Percentiles rank a stretch among this genome's conserved stretches.
phyloP scores from a whole-genome alignment of 352 stramenopile species.

The Stephanocyclus meneghinianus region DNA sequence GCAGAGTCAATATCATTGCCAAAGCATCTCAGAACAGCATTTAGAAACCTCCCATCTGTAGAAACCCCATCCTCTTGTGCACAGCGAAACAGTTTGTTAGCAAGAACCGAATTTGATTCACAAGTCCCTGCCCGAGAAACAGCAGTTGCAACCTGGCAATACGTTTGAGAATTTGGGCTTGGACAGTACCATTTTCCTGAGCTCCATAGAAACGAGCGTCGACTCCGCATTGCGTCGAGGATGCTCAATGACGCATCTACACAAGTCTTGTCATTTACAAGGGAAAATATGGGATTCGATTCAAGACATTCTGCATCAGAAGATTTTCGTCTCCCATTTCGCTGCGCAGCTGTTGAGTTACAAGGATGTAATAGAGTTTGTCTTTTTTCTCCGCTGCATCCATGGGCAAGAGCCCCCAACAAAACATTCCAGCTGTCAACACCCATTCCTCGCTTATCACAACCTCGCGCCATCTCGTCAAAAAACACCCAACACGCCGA shows the following conservation, averaged over 20 bases:
- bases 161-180: conserved; percentile 68
- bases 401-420: conserved; percentile 45
- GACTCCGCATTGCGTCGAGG: conserved; percentile 55
- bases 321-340: background rate
- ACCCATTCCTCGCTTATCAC: conserved; percentile 24
- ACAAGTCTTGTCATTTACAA: conserved; percentile 55
- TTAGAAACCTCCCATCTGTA: conserved; percentile 72
- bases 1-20: conserved; percentile 65
- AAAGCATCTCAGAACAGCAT: conserved; percentile 74
- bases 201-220: conserved; percentile 8
- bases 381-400: conserved; percentile 5
- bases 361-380: conserved; percentile 23
- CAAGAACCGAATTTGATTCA: conserved; percentile 20
- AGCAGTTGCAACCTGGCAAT: conserved; percentile 62
- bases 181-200: conserved; percentile 11
- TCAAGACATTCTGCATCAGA: conserved; percentile 8
- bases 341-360: conserved; percentile 24
- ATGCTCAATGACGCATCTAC: conserved; percentile 45
- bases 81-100: conserved; percentile 61
- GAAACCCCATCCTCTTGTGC: conserved; percentile 48
- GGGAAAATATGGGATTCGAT: conserved; percentile 8
- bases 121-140: conserved; percentile 35
- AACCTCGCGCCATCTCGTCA: conserved; percentile 35
- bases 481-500: conserved; percentile 65
- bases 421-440: conserved; percentile 59